These are phyloP conservation scores for Suillus spraguei DNA, from an alignment of 768 basidiomycete genomes.

Conservation along the genomic window DNA sequence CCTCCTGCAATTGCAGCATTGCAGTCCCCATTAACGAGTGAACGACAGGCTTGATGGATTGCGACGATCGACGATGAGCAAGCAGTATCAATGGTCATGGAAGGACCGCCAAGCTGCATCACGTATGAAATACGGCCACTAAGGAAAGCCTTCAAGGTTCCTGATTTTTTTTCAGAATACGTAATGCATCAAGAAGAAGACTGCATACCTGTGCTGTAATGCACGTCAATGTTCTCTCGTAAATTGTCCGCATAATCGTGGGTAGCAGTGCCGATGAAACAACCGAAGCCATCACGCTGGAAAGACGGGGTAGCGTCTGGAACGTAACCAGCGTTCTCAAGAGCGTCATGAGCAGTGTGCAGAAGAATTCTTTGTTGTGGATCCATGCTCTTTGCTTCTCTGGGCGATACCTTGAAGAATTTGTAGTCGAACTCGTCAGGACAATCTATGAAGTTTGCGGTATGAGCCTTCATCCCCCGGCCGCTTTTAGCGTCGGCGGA, in stretches of 20 bases:
- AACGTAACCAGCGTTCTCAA: slow-evolving; percentile 73
- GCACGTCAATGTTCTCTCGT: slow-evolving; percentile 61
- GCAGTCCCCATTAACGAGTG: slow-evolving; percentile 65
- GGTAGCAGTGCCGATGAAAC: slow-evolving; percentile 70
- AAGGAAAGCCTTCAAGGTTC: slow-evolving; percentile 68
- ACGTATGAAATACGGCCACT: slow-evolving; percentile 74
- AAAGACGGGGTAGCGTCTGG: slow-evolving; percentile 56
- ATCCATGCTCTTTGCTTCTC: slow-evolving; percentile 77
- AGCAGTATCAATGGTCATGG: slow-evolving; percentile 71
- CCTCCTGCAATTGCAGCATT: slow-evolving; percentile 71
- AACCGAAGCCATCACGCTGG: slow-evolving; percentile 57
- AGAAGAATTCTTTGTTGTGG: slow-evolving; percentile 74
- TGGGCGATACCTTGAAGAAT: slow-evolving; percentile 74
- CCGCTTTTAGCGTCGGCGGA: slow-evolving; percentile 25
- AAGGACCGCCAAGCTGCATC: slow-evolving; percentile 69
- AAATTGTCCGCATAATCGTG: slow-evolving; percentile 72
- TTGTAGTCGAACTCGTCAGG: slow-evolving; percentile 65
- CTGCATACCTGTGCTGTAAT: slow-evolving; percentile 64
- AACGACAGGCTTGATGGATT: slow-evolving; percentile 69
- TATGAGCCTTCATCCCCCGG: slow-evolving; percentile 51
- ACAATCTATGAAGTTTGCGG: slow-evolving; percentile 65
- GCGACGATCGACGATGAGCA: slow-evolving; percentile 74
- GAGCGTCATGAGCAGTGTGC: slow-evolving; percentile 65
- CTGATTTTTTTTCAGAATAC: slow-evolving; percentile 33
- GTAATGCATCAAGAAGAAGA: slow-evolving; percentile 3